Base-by-base conservation (phyloP, 2,329 filamentous ascomycete genomes). In the Fusarium stilboides region DNA sequence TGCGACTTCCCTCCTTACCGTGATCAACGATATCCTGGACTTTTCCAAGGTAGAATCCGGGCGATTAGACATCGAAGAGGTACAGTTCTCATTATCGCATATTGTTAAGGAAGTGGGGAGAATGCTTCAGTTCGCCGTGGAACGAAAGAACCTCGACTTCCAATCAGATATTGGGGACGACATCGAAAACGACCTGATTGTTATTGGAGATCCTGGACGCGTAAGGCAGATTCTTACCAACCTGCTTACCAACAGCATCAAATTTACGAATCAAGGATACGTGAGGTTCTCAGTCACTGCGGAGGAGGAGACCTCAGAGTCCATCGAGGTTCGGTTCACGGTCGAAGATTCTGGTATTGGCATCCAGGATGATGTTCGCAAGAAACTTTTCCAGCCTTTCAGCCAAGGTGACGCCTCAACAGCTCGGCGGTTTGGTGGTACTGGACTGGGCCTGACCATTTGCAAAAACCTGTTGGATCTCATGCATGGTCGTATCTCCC, bases 11-110 rank as follows among this genome's bases (percentile, higher is more conserved):
- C 81, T 97, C 4, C 83, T 97, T 20, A 95, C 93, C 0, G 91
- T 97, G 40, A 97, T 97, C 79, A 97, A 97, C 74, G 94, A 97
- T 74, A 97, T 97, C 57, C 83, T 97, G 3, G 94, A 97, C 78
- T 94, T 97, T 77, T 96, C 93, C 6, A 97, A 97, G 77, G 90
- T 94, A 3, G 92, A 94, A 76, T 93, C 91, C 10, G 92, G 92
- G 5, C 85, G 90, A 9, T 80, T 94, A 20, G 92, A 94, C 66
- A 91, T 94, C 40, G 92, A 94, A 78, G 91, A 94, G 72, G 91
- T 94, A 1, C 91, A 93, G 65, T 95, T 94, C 72, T 93, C 90
- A 28, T 82, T 94, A 3, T 90, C 89, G 0, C 84, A 93, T 2
- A 88, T 94, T 14, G 87, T 94, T 8, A 86, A 90, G 46, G 94